phyloP scores from a whole-genome alignment of 208 protist genomes.

The Kentomonas sorsogonicus region DNA sequence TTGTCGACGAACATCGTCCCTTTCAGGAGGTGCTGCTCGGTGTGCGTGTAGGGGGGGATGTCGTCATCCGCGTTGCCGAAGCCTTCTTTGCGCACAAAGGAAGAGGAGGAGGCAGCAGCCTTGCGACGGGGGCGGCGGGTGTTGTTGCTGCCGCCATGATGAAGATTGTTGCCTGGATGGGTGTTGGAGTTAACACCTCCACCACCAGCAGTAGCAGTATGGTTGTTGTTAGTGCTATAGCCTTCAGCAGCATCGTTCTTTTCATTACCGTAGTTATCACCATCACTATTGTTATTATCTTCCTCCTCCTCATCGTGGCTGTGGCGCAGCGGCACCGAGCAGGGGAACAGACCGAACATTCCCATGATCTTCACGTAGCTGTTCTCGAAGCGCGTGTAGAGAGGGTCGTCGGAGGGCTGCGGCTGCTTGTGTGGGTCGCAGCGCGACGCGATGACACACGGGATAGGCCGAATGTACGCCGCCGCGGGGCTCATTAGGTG shows the following conservation, averaged over 20 bases:
- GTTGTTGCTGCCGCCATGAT: too few species aligned
- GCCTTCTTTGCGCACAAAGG: conserved; percentile 33
- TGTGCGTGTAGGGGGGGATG: conserved; percentile 20
- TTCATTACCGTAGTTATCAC: too few species aligned
- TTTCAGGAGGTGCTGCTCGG: conserved; percentile 67
- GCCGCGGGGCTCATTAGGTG: conserved; percentile 51
- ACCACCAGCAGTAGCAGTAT: conserved; percentile 2
- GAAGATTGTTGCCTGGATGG: too few species aligned
- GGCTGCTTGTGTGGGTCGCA: conserved; percentile 36
- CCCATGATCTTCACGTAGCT: conserved; percentile 67
- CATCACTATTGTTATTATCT: neutral
- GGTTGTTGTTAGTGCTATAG: neutral
- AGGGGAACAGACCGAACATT: conserved; percentile 73
- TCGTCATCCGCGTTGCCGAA: conserved; percentile 31
- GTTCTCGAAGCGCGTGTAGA: conserved; percentile 50
- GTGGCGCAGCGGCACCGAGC: conserved; percentile 29
- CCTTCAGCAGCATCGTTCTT: neutral
- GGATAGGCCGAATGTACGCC: conserved; percentile 64
- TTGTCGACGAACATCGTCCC: conserved; percentile 82
- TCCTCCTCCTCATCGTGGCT: neutral
- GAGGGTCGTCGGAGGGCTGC: conserved; percentile 28
- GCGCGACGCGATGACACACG: conserved; percentile 66
- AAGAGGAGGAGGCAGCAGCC: too few species aligned
- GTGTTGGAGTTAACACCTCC: too few species aligned
- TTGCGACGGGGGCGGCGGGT: too few species aligned